These are phyloP conservation scores for Opeltia flavorubescens DNA, from an alignment of 495 filamentous ascomycete genomes.

Conservation along the genomic window DNA sequence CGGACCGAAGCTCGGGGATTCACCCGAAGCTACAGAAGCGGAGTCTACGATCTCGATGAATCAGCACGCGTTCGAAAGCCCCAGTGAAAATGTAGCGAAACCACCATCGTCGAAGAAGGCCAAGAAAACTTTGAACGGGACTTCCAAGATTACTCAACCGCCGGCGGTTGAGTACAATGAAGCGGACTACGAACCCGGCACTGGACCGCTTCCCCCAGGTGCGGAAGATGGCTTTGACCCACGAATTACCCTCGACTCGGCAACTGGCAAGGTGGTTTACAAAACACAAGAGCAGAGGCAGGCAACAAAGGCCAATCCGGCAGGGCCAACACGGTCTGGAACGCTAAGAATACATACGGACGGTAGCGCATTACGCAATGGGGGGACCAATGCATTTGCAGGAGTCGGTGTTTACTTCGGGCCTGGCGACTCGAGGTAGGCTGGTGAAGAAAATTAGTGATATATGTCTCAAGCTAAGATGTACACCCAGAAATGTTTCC, in stretches of 20 bases:
- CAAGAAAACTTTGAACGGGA: conserved; percentile 19
- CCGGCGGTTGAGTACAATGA: conserved; percentile 20
- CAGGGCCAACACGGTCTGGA: conserved; percentile 24
- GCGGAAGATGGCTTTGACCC: conserved; percentile 51
- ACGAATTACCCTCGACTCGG: conserved; percentile 38
- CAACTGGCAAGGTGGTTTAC: conserved; percentile 43
- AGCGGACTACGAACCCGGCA: conserved; percentile 34
- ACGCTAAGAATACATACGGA: conserved; percentile 76
- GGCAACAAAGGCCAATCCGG: conserved; percentile 27
- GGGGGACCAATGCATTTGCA: conserved; percentile 51
- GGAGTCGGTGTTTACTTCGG: conserved; percentile 88
- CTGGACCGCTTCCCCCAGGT: conserved; percentile 37
- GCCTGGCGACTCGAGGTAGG: conserved; percentile 51
- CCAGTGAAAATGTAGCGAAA: not conserved
- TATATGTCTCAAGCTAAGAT: too few species aligned
- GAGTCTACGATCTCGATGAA: conserved; percentile 11
- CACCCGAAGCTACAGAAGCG: conserved; percentile 18
- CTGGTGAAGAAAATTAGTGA: too few species aligned
- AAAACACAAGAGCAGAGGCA: conserved; percentile 37
- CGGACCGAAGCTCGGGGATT: conserved; percentile 12
- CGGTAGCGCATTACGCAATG: conserved; percentile 71
- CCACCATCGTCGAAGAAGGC: conserved; percentile 17
- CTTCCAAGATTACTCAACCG: conserved; percentile 19
- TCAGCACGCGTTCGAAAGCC: not conserved
- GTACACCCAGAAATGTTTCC: conserved; percentile 57